Percentiles rank a stretch among this genome's conserved stretches.
These are phyloP conservation scores for Uronychia binucleata DNA, from an alignment of 73 alveolate species.

Conservation along the genomic window DNA sequence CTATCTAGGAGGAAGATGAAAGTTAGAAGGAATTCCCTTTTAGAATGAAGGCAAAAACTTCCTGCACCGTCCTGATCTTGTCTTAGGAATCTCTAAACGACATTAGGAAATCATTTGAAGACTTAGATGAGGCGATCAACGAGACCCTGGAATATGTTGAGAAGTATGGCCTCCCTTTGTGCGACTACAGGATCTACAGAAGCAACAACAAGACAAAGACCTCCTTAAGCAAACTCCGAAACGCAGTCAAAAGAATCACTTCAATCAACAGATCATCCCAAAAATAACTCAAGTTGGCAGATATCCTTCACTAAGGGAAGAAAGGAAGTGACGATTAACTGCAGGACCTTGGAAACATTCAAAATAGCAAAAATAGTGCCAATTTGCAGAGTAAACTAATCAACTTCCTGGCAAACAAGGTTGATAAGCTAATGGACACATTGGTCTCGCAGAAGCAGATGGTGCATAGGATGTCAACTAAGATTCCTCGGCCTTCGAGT, in stretches of 20 bases:
- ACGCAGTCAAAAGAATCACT: slow-evolving; percentile 9
- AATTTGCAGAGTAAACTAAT: not conserved
- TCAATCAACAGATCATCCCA: not conserved
- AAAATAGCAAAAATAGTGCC: not conserved
- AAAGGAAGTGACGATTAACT: not conserved
- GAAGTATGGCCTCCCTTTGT: slow-evolving; percentile 16
- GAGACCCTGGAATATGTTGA: slow-evolving; percentile 17
- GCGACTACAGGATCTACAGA: slow-evolving; percentile 12
- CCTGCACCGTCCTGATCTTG: not conserved
- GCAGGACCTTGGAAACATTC: no score
- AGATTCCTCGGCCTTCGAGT: not conserved
- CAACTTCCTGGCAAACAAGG: not conserved
- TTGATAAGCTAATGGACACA: not conserved
- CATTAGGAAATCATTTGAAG: slow-evolving; percentile 1
- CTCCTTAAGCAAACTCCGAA: slow-evolving; percentile 3
- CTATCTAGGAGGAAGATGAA: not conserved
- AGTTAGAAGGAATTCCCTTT: not conserved
- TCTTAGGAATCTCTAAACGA: not conserved
- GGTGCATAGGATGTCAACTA: not conserved
- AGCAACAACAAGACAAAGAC: not conserved
- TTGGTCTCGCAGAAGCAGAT: not conserved
- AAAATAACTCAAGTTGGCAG: not conserved
- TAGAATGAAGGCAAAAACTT: slow-evolving; percentile 4
- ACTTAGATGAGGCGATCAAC: not conserved
- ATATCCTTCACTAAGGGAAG: not conserved